Base-by-base conservation (phyloP, 257 asterid species). In the Nemophila menziesii region DNA sequence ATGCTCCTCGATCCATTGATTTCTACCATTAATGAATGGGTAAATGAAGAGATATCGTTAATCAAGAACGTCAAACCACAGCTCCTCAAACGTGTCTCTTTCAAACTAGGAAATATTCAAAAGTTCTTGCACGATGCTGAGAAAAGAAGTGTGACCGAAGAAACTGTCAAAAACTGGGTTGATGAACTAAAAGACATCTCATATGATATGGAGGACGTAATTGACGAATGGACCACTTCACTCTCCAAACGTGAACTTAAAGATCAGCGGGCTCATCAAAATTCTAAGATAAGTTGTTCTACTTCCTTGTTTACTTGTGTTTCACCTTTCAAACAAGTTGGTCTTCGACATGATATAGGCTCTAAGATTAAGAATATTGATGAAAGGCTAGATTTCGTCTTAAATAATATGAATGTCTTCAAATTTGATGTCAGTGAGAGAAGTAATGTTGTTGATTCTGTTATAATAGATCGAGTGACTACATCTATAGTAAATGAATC, bases 111-210 rank as follows among this genome's bases (percentile, higher is more conserved):
- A 44, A 49, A 4, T 11, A 46, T 63, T 5, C 54, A 48, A 4
- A 24, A 12, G 0, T 51, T 44, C 20, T 20, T 63, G 1, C 3
- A 42, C 20, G 59, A 56, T 50, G 69, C 63, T n/a, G 63, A 62
- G 29, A 15, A 17, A 36, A 44, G 20, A 39, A 26, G 33, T 3
- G 11, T 55, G 20, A 47, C 10, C 36, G 69, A 56, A 16, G 24
- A 5, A 0, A 22, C 16, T 5, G 63, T 62, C 5, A 39, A 39
- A 4, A 38, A 8, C 10, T 62, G 63, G 63, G 15, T 62, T 16
- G 39, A 56, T 20, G 36, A n/a, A 41, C 48, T 59, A 27, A 22
- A 51, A 41, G 33, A 13, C 9, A 42, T 38, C 16, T 52, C 54
- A 7, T 60, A 60, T 39, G 60, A 60, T 9, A 44, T 49, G 27